Evolutionary conservation across 768 basidiomycete genomes (phyloP).

Genomic region (Asterophora lycoperdoides): DNA sequence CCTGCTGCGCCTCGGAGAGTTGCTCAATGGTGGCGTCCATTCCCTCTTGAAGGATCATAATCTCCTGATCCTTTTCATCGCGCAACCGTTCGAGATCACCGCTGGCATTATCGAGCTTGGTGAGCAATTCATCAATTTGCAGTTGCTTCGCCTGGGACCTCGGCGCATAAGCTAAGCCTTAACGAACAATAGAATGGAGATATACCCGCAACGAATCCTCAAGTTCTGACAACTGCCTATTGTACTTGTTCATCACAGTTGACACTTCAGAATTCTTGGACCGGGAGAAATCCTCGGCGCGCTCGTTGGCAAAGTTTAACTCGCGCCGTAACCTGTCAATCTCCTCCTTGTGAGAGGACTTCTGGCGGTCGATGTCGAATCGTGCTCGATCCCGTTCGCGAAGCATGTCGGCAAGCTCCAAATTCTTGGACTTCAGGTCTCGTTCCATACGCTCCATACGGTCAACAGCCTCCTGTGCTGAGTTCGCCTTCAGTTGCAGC

Average conservation of each 20-base stretch:
- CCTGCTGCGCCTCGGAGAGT: constrained; percentile 83
- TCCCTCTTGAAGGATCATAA: constrained; percentile 90
- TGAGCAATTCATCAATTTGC: constrained; percentile 90
- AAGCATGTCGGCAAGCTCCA: constrained; percentile 98
- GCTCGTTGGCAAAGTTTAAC: constrained; percentile 91
- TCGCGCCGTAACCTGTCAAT: constrained; percentile 89
- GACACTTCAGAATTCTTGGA: constrained; percentile 94
- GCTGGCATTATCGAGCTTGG: constrained; percentile 69
- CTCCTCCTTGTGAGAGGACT: constrained; percentile 93
- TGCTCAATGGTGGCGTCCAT: constrained; percentile 91
- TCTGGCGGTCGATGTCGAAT: constrained; percentile 92
- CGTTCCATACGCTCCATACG: constrained; percentile 99
- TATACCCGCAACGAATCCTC: constrained; percentile 88
- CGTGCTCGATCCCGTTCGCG: constrained; percentile 93
- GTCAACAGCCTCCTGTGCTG: constrained; percentile 96
- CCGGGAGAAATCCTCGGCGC: constrained; percentile 90
- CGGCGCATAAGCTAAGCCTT: neutral
- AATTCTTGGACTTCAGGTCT: constrained; percentile 96
- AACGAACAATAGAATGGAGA: constrained; percentile 1
- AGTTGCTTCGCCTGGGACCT: constrained; percentile 78
- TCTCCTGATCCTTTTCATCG: constrained; percentile 97
- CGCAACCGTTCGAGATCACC: constrained; percentile 76
- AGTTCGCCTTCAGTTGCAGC: constrained; percentile 96
- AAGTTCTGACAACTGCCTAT: constrained; percentile 92
- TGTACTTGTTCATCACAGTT: constrained; percentile 84